Evolutionary conservation across 2,329 filamentous ascomycete genomes (phyloP).

Genomic region (Blastomyces percursus): DNA sequence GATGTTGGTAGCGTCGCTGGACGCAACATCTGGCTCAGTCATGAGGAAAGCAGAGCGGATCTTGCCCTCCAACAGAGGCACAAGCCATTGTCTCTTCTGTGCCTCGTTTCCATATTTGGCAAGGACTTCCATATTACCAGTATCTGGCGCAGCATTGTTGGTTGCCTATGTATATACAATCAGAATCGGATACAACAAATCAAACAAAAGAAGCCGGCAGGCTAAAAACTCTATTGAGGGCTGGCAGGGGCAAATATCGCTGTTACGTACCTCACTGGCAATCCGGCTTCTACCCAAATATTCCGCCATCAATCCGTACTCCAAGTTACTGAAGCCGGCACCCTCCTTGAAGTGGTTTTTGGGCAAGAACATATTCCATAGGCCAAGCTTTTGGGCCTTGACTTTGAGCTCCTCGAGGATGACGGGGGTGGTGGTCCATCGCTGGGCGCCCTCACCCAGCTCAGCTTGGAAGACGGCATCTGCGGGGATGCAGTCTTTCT

Average conservation of each 20-base stretch:
- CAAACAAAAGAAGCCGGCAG: not conserved
- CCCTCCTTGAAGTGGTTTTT: slow-evolving; percentile 93
- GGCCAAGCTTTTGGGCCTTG: slow-evolving; percentile 67
- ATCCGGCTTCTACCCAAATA: slow-evolving; percentile 75
- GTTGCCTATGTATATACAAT: slow-evolving; percentile 44
- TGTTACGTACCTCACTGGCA: slow-evolving; percentile 53
- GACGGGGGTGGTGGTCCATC: slow-evolving; percentile 69
- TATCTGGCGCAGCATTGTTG: slow-evolving; percentile 85
- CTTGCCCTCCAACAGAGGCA: slow-evolving; percentile 68
- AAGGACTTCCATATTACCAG: slow-evolving; percentile 90
- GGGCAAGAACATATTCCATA: slow-evolving; percentile 98
- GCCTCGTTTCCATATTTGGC: slow-evolving; percentile 80
- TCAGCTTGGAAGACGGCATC: slow-evolving; percentile 72
- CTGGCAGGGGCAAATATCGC: not conserved
- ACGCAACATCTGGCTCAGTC: slow-evolving; percentile 84
- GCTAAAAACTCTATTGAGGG: not conserved
- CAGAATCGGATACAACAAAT: not conserved
- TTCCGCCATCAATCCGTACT: slow-evolving; percentile 97
- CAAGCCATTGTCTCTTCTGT: slow-evolving; percentile 76
- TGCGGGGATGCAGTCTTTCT: slow-evolving; percentile 85
- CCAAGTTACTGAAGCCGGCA: slow-evolving; percentile 85
- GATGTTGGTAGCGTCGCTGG: slow-evolving; percentile 88
- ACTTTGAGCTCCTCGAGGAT: slow-evolving; percentile 83
- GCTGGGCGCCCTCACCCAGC: slow-evolving; percentile 60
- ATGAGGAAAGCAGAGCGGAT: slow-evolving; percentile 87